phyloP scores from a whole-genome alignment of 192 early-diverging fungal genomes.

The Geosiphon pyriformis region DNA sequence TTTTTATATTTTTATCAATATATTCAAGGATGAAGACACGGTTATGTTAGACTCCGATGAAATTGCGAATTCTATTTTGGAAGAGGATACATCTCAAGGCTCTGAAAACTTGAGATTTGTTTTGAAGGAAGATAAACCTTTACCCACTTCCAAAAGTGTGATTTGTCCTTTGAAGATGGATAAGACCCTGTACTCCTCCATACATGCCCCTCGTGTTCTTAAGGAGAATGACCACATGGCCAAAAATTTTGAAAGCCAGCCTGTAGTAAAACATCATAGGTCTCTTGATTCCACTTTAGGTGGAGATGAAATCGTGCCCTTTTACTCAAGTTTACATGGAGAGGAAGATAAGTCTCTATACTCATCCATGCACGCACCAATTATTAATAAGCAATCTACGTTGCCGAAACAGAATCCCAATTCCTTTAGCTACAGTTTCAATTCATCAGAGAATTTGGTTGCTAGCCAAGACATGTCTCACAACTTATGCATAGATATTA shows the following conservation, averaged over 20 bases:
- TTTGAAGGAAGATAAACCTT: neutral
- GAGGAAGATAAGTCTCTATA: slow-evolving; percentile 3
- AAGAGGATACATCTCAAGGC: neutral
- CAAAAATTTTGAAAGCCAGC: neutral
- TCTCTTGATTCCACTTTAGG: neutral
- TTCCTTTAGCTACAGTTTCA: neutral
- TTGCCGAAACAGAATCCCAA: neutral
- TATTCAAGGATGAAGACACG: neutral
- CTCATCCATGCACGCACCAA: slow-evolving; percentile 9
- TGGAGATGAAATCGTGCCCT: neutral
- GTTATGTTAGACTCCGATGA: neutral
- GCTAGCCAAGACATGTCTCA: neutral
- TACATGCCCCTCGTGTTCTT: too few relatives aligned
- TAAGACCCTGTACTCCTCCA: neutral
- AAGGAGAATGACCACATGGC: neutral
- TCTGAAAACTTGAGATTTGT: neutral
- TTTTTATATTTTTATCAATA: neutral
- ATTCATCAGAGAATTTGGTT: neutral
- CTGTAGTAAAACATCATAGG: neutral
- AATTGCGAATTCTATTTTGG: neutral
- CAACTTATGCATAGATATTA: neutral
- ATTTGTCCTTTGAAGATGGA: neutral
- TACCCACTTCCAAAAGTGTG: neutral
- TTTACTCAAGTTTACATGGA: neutral
- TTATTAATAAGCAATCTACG: neutral